Percentiles rank a stretch among this genome's conserved stretches.
phyloP scores from a whole-genome alignment of 1,139 yeast genomes.

The Geotrichum histeridarum region DNA sequence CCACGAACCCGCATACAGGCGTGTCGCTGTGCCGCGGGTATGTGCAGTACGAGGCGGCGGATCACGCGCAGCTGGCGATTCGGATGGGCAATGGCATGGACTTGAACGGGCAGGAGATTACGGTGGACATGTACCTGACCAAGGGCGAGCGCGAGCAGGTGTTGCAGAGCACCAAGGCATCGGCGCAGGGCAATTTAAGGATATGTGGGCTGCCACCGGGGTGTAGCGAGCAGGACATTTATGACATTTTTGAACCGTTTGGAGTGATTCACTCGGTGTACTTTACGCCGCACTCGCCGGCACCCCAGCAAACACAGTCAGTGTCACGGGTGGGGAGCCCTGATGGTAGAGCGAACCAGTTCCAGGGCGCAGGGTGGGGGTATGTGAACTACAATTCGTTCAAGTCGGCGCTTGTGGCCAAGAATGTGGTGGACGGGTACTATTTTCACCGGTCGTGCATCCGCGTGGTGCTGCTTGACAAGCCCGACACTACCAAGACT shows the following conservation, averaged over 20 bases:
- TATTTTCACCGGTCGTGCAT: conserved; percentile 3
- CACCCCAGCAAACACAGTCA: neutral
- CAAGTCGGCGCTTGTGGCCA: conserved; percentile 5
- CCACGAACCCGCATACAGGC: conserved; percentile 65
- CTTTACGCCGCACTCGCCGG: conserved; percentile 13
- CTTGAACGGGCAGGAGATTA: conserved; percentile 79
- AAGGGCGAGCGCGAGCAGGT: conserved; percentile 74
- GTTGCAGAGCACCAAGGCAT: conserved; percentile 45
- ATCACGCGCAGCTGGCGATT: conserved; percentile 81
- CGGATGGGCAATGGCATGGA: conserved; percentile 86
- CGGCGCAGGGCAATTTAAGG: conserved; percentile 75
- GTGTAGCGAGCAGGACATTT: conserved; percentile 54
- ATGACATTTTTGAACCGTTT: conserved; percentile 52
- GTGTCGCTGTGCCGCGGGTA: conserved; percentile 81
- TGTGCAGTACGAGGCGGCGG: conserved; percentile 76
- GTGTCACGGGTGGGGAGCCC: conserved; percentile 3
- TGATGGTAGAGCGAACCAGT: neutral
- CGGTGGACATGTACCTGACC: conserved; percentile 76
- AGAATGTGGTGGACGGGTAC: conserved; percentile 4
- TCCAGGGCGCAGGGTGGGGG: conserved; percentile 24
- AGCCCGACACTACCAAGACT: neutral
- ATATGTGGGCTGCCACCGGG: conserved; percentile 67
- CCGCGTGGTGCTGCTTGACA: conserved; percentile 1
- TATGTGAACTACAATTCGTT: conserved; percentile 19
- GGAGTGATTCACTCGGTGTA: conserved; percentile 62